These are phyloP conservation scores for Aspergillus pseudonomiae DNA, from an alignment of 2,329 filamentous ascomycete genomes.

Conservation along the genomic window DNA sequence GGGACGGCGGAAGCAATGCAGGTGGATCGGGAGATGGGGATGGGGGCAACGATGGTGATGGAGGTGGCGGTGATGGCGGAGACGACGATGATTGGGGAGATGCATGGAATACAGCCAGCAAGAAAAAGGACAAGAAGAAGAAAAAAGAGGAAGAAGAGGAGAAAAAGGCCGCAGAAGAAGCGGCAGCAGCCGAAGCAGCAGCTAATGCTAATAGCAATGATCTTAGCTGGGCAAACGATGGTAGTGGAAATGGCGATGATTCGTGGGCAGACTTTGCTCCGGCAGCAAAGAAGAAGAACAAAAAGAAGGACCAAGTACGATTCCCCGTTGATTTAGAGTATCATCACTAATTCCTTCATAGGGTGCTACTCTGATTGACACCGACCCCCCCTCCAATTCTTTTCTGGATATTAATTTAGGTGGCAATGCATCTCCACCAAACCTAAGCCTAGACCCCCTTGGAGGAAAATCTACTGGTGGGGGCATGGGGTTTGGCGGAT, in stretches of 20 bases:
- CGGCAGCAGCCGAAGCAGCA: conserved; percentile 27
- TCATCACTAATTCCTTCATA: conserved; percentile 13
- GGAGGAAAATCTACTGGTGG: conserved; percentile 42
- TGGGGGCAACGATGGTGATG: conserved; percentile 37
- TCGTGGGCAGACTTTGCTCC: conserved; percentile 55
- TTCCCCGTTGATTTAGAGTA: background rate
- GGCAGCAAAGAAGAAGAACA: conserved; percentile 60
- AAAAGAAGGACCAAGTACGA: conserved; percentile 58
- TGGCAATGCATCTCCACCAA: conserved; percentile 60
- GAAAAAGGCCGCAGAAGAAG: conserved; percentile 31
- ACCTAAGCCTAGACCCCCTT: conserved; percentile 58
- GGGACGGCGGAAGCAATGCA: conserved; percentile 17
- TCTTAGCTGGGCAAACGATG: conserved; percentile 51
- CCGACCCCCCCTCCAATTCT: conserved; percentile 48
- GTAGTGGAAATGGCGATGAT: conserved; percentile 51
- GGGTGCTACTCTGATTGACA: conserved; percentile 37
- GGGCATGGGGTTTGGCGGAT: conserved; percentile 56
- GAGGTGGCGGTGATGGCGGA: conserved; percentile 38
- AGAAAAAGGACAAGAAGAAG: conserved; percentile 41
- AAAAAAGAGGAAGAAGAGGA: conserved; percentile 36
- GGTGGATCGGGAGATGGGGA: conserved; percentile 39
- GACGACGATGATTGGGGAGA: conserved; percentile 42
- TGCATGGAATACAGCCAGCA: conserved; percentile 41
- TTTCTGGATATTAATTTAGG: conserved; percentile 72
- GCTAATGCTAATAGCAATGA: conserved; percentile 31